Evolutionary conservation across 225 moss, liverwort and hornwort genomes (phyloP).

Genomic region (Antitrichia curtipendula): DNA sequence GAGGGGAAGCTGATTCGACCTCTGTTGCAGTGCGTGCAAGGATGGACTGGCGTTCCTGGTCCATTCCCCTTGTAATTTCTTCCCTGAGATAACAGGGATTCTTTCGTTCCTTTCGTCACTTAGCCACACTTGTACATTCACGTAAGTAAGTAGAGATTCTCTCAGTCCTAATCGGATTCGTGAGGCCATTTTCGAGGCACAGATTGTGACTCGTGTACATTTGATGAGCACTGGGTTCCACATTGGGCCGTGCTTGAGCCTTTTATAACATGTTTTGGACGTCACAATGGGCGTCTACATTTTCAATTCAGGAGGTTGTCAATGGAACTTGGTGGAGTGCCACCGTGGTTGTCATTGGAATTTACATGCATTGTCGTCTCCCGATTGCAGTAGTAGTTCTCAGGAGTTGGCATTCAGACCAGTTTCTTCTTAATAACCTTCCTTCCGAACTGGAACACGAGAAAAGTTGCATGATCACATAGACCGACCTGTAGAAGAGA

Average conservation of each 20-base stretch:
- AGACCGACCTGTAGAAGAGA: neutral
- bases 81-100: too few species aligned
- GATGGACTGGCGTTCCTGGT: neutral
- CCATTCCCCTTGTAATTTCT: neutral
- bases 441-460: neutral
- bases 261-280: neutral
- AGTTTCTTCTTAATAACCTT: neutral
- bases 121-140: neutral
- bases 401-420: too few species aligned
- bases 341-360: neutral
- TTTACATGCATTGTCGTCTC: fast-evolving
- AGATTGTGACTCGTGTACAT: neutral
- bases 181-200: neutral
- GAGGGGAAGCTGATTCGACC: too few species aligned
- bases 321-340: too few species aligned
- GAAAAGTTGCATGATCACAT: too few species aligned
- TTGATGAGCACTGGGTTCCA: neutral
- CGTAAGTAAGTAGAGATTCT: too few species aligned
- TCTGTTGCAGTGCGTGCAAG: too few species aligned
- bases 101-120: neutral
- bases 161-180: too few species aligned
- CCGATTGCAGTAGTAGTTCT: neutral
- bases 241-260: neutral
- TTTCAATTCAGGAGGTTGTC: too few species aligned
- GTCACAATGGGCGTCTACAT: too few species aligned